Conservation (phyloP, 192 early-diverging fungal species). For the Martensiomyces pterosporus region DNA sequence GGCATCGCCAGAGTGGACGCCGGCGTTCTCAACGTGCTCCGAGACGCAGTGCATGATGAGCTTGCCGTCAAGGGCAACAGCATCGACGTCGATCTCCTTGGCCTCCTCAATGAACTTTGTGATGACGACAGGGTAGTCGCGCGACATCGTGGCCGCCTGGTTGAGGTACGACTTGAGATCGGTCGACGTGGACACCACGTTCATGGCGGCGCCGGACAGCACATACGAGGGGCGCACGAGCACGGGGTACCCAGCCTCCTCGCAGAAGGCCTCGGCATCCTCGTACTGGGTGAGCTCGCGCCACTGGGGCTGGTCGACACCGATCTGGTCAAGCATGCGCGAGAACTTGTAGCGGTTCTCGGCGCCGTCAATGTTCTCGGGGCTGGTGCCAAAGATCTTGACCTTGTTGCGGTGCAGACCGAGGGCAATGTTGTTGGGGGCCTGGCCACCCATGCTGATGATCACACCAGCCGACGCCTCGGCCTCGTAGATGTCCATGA, state of each 20-base stretch:
- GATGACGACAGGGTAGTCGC: slow-evolving; percentile 94
- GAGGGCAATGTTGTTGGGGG: slow-evolving; percentile 97
- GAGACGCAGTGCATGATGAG: slow-evolving; percentile 91
- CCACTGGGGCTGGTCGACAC: slow-evolving; percentile 97
- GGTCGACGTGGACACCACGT: slow-evolving; percentile 80
- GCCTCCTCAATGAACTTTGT: slow-evolving; percentile 98
- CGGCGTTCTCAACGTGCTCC: slow-evolving; percentile 99
- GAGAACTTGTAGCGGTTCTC: slow-evolving; percentile 99
- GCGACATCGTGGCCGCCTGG: slow-evolving; percentile 88
- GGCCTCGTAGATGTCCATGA: slow-evolving; percentile 94
- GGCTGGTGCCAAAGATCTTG: slow-evolving; percentile 91
- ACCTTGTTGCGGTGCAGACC: slow-evolving; percentile 86
- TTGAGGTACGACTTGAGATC: slow-evolving; percentile 83
- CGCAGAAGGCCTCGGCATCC: slow-evolving; percentile 84
- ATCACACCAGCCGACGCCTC: slow-evolving; percentile 85
- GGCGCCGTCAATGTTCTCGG: slow-evolving; percentile 95
- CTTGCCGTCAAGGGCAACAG: slow-evolving; percentile 92
- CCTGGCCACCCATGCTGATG: slow-evolving; percentile 95
- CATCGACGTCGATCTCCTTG: slow-evolving; percentile 98
- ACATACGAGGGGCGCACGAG: slow-evolving; percentile 98
- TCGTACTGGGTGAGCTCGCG: slow-evolving; percentile 87
- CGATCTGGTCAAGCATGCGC: slow-evolving; percentile 91
- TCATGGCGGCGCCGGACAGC: slow-evolving; percentile 98
- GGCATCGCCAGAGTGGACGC: slow-evolving; percentile 98
- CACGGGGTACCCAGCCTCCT: slow-evolving; percentile 89